phyloP scores from a whole-genome alignment of 2,329 filamentous ascomycete species.

The Colletotrichum destructivum region DNA sequence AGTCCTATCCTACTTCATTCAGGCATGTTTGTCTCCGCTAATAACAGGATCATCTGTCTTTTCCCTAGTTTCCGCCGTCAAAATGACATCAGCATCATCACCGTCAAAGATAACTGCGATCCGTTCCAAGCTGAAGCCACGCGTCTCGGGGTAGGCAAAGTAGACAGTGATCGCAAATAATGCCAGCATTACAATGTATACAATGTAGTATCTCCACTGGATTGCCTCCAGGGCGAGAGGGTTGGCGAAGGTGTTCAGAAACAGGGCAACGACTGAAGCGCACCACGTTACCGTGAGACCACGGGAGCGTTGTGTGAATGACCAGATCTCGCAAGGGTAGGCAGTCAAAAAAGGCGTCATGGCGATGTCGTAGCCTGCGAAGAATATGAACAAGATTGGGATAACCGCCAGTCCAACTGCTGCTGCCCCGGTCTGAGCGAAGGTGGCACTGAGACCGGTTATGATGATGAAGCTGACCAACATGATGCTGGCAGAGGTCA shows the following conservation, averaged over 20 bases:
- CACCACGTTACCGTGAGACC: slow-evolving; percentile 36
- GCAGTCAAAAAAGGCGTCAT: slow-evolving; percentile 35
- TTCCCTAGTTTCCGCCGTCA: slow-evolving; percentile 17
- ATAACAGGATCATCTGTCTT: slow-evolving; percentile 16
- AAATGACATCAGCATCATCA: slow-evolving; percentile 20
- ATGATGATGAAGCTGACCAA: slow-evolving; percentile 34
- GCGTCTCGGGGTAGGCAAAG: slow-evolving; percentile 36
- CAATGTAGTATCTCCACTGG: slow-evolving; percentile 61
- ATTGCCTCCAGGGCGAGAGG: slow-evolving; percentile 59
- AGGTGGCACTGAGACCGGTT: slow-evolving; percentile 39
- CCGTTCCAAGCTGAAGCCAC: slow-evolving; percentile 37
- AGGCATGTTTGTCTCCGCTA: not conserved
- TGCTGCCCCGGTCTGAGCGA: slow-evolving; percentile 42
- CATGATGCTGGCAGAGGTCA: slow-evolving; percentile 36
- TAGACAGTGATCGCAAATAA: slow-evolving; percentile 24
- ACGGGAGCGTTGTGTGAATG: slow-evolving; percentile 29
- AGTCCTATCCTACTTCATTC: too few species aligned
- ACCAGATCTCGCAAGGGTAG: slow-evolving; percentile 40
- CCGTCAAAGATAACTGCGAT: slow-evolving; percentile 40
- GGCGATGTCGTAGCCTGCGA: slow-evolving; percentile 47
- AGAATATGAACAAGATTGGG: slow-evolving; percentile 57
- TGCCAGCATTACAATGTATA: slow-evolving; percentile 55
- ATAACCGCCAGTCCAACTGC: slow-evolving; percentile 50
- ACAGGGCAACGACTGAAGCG: slow-evolving; percentile 29
- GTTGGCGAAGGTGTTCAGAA: slow-evolving; percentile 56